Percentiles rank a stretch among this genome's conserved stretches.
Evolutionary conservation across 1,139 yeast species (phyloP).

Genomic region (Saccharomyces hybrid): DNA sequence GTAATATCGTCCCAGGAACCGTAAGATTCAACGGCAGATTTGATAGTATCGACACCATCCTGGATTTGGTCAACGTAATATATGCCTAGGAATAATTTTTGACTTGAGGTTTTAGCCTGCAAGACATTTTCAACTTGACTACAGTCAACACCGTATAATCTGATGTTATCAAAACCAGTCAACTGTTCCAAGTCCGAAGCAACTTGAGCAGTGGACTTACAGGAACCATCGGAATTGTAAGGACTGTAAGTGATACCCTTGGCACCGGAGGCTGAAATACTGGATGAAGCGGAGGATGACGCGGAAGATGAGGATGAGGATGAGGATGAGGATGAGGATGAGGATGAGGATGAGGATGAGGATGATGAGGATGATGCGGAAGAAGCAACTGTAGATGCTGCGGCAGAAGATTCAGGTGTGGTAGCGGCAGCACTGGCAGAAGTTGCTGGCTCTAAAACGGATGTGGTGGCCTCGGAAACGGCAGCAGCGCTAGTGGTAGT

Average conservation of each 20-base stretch:
- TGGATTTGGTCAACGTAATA: conserved; percentile 49
- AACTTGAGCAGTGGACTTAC: conserved; percentile 58
- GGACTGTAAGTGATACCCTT: conserved; percentile 82
- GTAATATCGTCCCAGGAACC: conserved; percentile 65
- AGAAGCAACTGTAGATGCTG: conserved; percentile 45
- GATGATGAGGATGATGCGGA: conserved; percentile 39
- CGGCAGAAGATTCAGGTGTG: conserved; percentile 32
- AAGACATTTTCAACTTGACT: conserved; percentile 64
- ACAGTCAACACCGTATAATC: conserved; percentile 83
- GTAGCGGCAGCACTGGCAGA: conserved; percentile 29
- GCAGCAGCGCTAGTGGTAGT: conserved; percentile 13
- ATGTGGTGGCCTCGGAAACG: conserved; percentile 2
- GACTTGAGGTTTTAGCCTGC: conserved; percentile 51
- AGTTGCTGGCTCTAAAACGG: conserved; percentile 12
- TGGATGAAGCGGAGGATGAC: conserved; percentile 37
- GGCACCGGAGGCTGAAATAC: conserved; percentile 36
- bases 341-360: conserved; percentile 32
- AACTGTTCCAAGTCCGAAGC: conserved; percentile 52
- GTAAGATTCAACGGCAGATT: conserved; percentile 45
- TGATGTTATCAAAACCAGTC: conserved; percentile 49
- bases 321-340: conserved; percentile 25
- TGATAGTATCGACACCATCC: conserved; percentile 47
- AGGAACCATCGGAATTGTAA: conserved; percentile 59
- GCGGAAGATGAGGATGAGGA: conserved; percentile 36
- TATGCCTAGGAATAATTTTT: conserved; percentile 67